Percentiles rank a stretch among this genome's conserved stretches.
Conservation (phyloP, 371 early-diverging fungal species). For the Cokeromyces recurvatus region DNA sequence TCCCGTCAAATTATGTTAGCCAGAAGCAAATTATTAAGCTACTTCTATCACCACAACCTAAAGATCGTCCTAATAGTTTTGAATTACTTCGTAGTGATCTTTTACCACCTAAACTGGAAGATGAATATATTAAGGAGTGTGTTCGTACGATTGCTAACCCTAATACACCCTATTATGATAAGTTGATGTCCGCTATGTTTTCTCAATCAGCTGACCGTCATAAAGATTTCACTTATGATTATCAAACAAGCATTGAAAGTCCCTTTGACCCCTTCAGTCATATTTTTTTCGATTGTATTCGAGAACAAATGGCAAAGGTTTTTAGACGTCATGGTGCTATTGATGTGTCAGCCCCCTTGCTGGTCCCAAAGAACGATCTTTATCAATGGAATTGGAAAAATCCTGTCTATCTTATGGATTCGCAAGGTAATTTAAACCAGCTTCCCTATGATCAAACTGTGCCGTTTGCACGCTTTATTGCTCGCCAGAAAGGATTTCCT, state of each 20-base stretch:
- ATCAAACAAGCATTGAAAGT: slow-evolving; percentile 53
- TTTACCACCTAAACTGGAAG: slow-evolving; percentile 85
- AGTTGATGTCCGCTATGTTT: slow-evolving; percentile 82
- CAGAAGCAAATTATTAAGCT: slow-evolving; percentile 70
- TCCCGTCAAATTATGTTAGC: slow-evolving; percentile 52
- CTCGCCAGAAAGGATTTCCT: slow-evolving; percentile 64
- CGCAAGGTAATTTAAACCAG: slow-evolving; percentile 78
- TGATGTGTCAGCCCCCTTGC: slow-evolving; percentile 76
- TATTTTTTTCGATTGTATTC: slow-evolving; percentile 66
- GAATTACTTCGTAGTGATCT: slow-evolving; percentile 78
- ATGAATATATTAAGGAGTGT: slow-evolving; percentile 89
- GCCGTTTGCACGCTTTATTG: slow-evolving; percentile 86
- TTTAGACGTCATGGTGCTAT: slow-evolving; percentile 88
- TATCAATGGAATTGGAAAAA: slow-evolving; percentile 64
- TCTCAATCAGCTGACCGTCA: slow-evolving; percentile 73
- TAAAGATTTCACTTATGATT: slow-evolving; percentile 90
- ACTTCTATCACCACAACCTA: slow-evolving; percentile 75
- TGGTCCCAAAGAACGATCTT: slow-evolving; percentile 78
- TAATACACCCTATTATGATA: slow-evolving; percentile 81
- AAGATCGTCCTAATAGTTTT: slow-evolving; percentile 78
- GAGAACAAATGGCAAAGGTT: slow-evolving; percentile 73
- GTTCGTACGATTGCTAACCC: slow-evolving; percentile 88
- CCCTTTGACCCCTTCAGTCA: slow-evolving; percentile 58
- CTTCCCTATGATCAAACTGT: slow-evolving; percentile 90
- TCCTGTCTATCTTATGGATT: slow-evolving; percentile 79